These are phyloP conservation scores for Bertia moriformis DNA, from an alignment of 2,329 filamentous ascomycete genomes.

Conservation along the genomic window DNA sequence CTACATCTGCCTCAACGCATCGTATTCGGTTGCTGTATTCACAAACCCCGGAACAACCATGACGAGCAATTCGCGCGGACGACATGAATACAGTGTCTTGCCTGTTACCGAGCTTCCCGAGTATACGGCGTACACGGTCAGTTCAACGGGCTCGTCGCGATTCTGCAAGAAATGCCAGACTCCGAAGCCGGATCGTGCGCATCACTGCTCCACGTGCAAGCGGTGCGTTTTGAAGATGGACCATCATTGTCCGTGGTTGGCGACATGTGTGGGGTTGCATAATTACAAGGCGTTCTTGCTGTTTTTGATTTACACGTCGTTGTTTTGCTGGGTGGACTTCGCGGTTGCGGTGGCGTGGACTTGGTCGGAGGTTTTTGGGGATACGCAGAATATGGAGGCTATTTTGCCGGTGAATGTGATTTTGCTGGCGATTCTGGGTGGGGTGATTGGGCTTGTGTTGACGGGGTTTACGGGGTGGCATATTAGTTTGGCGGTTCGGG, in stretches of 20 bases:
- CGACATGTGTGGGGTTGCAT: slow-evolving; percentile 80
- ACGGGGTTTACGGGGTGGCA: slow-evolving; percentile 88
- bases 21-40: slow-evolving; percentile 86
- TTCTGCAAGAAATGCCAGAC: slow-evolving; percentile 97
- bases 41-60: slow-evolving; percentile 68
- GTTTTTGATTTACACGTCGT: slow-evolving; percentile 75
- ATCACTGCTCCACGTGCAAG: slow-evolving; percentile 91
- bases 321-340: slow-evolving; percentile 76
- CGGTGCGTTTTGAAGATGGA: slow-evolving; percentile 98
- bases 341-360: slow-evolving; percentile 68
- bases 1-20: slow-evolving; percentile 70
- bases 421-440: slow-evolving; percentile 69
- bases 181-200: slow-evolving; percentile 84
- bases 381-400: slow-evolving; percentile 57
- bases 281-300: slow-evolving; percentile 95
- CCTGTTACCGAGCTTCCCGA: slow-evolving; percentile 54
- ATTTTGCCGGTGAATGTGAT: slow-evolving; percentile 84
- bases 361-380: slow-evolving; percentile 65
- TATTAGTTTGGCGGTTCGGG: slow-evolving; percentile 61
- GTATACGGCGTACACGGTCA: slow-evolving; percentile 75
- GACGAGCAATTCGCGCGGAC: slow-evolving; percentile 17
- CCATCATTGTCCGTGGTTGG: slow-evolving; percentile 96
- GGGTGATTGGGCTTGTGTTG: slow-evolving; percentile 81
- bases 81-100: slow-evolving; percentile 61
- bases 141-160: slow-evolving; percentile 69